Evolutionary conservation across 164 flowering plant genomes (phyloP), one percentile per base, ranked within the genome.

Genomic region (Macadamia tetraphylla): DNA sequence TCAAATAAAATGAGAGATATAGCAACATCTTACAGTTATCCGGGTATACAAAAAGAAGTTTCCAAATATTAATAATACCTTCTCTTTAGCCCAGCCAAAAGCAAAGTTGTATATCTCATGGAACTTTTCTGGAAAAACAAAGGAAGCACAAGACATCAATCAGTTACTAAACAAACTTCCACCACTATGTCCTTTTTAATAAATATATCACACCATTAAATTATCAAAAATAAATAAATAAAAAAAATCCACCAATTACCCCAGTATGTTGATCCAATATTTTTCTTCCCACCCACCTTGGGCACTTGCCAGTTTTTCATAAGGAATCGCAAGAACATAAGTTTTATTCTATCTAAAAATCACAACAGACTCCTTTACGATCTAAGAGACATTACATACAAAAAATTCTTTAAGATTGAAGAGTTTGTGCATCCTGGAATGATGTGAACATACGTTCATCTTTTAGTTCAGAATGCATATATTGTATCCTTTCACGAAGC

Each of bases 41-140:
- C 49, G 59, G 1, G 44, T 32, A 58, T 7, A 64, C n/a, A 52
- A 4, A 35, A 9, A 61, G 13, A 8, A 53, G 49, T 42, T 29
- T 18, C 66, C 57, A 49, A 6, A 30, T n/a, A 30, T 51, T 12
- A 7, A 48, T 17, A 46, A 51, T 81, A 95, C 98, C 96, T 95
- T 95, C 81, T 92, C 99, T 82, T 87, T 90, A 65, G 99, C 99
- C 99, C 99, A 95, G 62, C 86, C 88, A 81, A 92, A 94, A 15
- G 99, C 94, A 81, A 92, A 95, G 78, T 86, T 87, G 74, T 95
- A 92, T 78, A 95, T 88, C 75, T 95, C 98, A 32, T 92, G 90
- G 71, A 92, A 92, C 76, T 90, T 95, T 52, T 88, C 98, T 95
- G 94, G 40, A 76, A 29, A 85, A 55, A 35, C 35, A 63, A 9